These are phyloP conservation scores for Eucalyptus viminalis DNA, from an alignment of 345 rosid genomes.

Conservation along the genomic window DNA sequence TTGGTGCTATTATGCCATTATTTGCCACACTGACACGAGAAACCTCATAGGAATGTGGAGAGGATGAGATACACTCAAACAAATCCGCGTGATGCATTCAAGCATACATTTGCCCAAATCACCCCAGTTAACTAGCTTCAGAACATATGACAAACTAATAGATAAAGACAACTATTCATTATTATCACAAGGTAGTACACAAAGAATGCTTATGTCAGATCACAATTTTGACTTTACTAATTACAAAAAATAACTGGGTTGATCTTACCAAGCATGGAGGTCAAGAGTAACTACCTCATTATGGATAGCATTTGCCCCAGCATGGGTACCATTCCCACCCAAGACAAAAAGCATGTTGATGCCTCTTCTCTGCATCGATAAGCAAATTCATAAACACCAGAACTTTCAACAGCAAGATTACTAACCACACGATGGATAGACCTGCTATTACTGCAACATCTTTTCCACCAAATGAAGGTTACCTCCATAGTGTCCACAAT, in stretches of 20 bases:
- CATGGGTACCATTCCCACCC: constrained; percentile 98
- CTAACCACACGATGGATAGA: not conserved
- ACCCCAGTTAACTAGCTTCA: not conserved
- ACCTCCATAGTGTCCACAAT: constrained; percentile 85
- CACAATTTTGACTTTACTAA: not conserved
- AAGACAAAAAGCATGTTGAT: constrained; percentile 99
- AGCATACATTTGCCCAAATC: not conserved
- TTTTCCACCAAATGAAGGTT: not conserved
- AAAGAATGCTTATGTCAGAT: not conserved
- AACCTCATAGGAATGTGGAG: not conserved
- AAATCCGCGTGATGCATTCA: not conserved
- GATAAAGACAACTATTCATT: not conserved
- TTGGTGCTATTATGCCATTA: not conserved
- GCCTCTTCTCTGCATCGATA: constrained; percentile 60
- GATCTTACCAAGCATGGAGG: not conserved
- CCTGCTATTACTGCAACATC: not conserved
- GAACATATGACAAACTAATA: not conserved
- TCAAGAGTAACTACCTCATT: constrained; percentile 44
- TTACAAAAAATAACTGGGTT: not conserved
- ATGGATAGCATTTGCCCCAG: constrained; percentile 95
- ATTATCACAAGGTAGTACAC: not conserved
- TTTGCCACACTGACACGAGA: not conserved
- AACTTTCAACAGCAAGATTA: not conserved
- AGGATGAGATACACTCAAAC: not conserved
- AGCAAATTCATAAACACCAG: not conserved